Evolutionary conservation across 257 asterid species (phyloP).

Genomic region (Salvia rosmarinus): DNA sequence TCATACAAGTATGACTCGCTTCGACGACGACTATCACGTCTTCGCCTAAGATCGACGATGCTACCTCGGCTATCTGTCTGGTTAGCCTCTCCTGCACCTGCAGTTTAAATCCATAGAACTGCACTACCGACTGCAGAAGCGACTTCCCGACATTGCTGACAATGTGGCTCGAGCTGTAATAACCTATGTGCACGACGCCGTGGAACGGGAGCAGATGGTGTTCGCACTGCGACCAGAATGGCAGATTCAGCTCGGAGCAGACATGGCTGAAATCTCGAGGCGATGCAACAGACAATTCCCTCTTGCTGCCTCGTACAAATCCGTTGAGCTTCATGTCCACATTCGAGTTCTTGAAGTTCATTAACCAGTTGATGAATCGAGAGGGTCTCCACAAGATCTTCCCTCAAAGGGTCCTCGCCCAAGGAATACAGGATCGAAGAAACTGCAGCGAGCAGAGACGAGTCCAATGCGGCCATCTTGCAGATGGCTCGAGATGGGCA

Average conservation of each 20-base stretch:
- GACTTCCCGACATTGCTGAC: conserved; percentile 48
- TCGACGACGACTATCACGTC: conserved; percentile 86
- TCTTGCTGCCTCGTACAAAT: conserved; percentile 40
- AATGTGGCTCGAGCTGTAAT: conserved; percentile 44
- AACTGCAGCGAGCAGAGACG: conserved; percentile 61
- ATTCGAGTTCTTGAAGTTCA: conserved; percentile 64
- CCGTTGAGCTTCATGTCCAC: conserved; percentile 66
- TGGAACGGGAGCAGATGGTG: conserved; percentile 95
- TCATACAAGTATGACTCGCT: conserved; percentile 97
- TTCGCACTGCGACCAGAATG: conserved; percentile 90
- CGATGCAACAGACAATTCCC: conserved; percentile 18
- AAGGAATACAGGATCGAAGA: conserved; percentile 61
- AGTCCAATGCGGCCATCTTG: conserved; percentile 45
- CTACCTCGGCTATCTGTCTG: conserved; percentile 86
- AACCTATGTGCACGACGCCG: conserved; percentile 88
- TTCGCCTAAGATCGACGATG: conserved; percentile 68
- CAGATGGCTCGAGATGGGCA: conserved; percentile 56
- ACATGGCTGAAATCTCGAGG: conserved; percentile 41
- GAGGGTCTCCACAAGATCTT: conserved; percentile 83
- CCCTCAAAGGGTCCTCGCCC: conserved; percentile 82
- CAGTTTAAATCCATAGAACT: conserved; percentile 86
- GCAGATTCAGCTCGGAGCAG: conserved; percentile 61
- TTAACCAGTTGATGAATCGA: conserved; percentile 73
- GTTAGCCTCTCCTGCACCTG: conserved; percentile 98
- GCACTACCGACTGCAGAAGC: conserved; percentile 71